Evolutionary conservation across 1,284 basidiomycete genomes (phyloP), one percentile per base, ranked within the genome.

Genomic region (Irpex sp.): DNA sequence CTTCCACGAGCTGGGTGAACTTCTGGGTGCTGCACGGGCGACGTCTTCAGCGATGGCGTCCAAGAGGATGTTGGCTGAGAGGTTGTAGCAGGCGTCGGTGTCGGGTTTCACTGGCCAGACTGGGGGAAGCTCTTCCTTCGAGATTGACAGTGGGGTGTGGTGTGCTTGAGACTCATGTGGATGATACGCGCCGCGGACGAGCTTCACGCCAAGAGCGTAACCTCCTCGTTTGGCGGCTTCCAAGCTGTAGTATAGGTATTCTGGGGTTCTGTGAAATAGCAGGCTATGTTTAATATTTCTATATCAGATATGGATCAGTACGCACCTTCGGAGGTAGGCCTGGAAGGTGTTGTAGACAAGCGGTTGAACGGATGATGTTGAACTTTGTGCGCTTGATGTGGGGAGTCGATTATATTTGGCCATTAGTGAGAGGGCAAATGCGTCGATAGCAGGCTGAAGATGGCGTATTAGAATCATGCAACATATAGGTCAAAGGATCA

Each of bases 111-210:
- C 75, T 10, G 67, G 66, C 84, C 90, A 91, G 3, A 93, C 90
- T 1, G 89, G 88, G 1, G 88, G 85, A 12, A 75, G 68, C 2
- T 74, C 63, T 35, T 87, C 85, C 0, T 82, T 80, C 0, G 88
- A 87, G 62, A 89, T 84, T 1, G 75, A 73, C 9, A 73, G 61
- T 21, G 73, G 66, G 18, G 67, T 67, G 18, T 69, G 58, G 67
- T 86, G 78, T 1, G 84, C 81, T 18, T 78, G 77, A 53, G 85
- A 71, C 72, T 98, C 96, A 60, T 89, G 82, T 1, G 86, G 82
- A 68, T 96, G 91, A 74, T 98, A 98, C 1, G 96, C 96, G 0
- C 96, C 96, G 23, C 96, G 86, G 37, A 98, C 96, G 60, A 98
- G 88, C 76, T 98, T 98, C 64, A 96, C 86, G 16, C 96, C 96